Base-by-base conservation (phyloP, 75 land plant species). In the Gnetum montanum region DNA sequence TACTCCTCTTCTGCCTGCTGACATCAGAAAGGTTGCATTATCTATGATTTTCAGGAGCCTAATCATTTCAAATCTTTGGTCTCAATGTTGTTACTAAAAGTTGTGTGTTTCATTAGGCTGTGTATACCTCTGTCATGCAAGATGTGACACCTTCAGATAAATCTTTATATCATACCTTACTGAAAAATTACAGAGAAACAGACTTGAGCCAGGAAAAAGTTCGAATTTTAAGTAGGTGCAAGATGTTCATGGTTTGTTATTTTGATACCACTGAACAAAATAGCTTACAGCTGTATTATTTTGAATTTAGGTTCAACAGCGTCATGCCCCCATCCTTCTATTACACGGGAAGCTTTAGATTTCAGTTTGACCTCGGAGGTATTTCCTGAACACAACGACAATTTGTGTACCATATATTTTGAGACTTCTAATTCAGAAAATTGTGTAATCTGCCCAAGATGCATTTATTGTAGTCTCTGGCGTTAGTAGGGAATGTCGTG, bases 401-500 rank as follows among this genome's bases (percentile, higher is more conserved):
- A n/a, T n/a, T n/a, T n/a, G n/a, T n/a, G n/a, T n/a, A n/a, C n/a
- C n/a, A n/a, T n/a, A n/a, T n/a, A n/a, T 29, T 15, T 50, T 23
- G n/a, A 29, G 8, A 10, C 8, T 56, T 60, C n/a, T n/a, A n/a
- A n/a, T 22, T 60, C 34, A 13, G 62, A 1, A 64, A 95, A 97
- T 96, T 95, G 34, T 80, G 97, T 18, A 83, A 58, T 29, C 82
- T 91, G 22, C 80, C 53, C 99, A 95, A 69, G 97, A 90, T 90
- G 75, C 74, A 20, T 36, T 83, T 28, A 70, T 47, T 73, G 92
- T 86, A 31, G 78, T 95, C 8, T 35, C 34, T 6, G 86, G 85
- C 34, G 76, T 90, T 16, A 73, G 88, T 46, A 66, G 46, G 37
- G 85, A 86, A 51, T 90, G 83, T 30, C 85, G 96, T 27, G 96